Base-by-base conservation (phyloP, 768 basidiomycete genomes). In the Suillus discolor region DNA sequence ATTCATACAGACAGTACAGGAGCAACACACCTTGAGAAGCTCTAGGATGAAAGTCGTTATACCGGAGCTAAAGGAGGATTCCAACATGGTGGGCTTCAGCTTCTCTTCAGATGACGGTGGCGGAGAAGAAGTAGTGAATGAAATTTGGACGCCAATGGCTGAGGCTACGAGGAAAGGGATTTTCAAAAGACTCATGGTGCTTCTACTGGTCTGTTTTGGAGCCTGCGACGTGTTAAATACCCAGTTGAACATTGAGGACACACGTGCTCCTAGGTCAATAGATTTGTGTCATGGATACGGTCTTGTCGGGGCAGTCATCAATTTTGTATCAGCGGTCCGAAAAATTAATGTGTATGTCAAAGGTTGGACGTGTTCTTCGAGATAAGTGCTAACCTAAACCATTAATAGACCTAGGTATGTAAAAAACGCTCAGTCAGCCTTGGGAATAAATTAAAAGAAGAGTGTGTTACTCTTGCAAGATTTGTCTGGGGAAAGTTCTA, bases 141-240 rank as follows among this genome's bases (percentile, higher is more conserved):
- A 67, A 25, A 66, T n/a, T 20, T 73, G 73, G 64, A 74, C 73
- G 51, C 74, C 70, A 67, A 70, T 71, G 8, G 72, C 23, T 13
- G 73, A 73, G 2, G 68, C 63, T 28, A 73, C 36, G 45, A 74
- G 69, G n/a, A 76, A 66, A 18, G 70, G 42, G 20, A 63, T n/a
- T 42, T 76, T 74, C 55, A 64, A 41, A 36, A 71, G 36, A 8
- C 67, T 63, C 73, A 76, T 51, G 23, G 12, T 49, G 6, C 13
- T 49, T n/a, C 20, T 11, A 20, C 20, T 45, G 44, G 44, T 38
- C 36, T 38, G 49, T 15, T 15, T 47, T 25, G 23, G 49, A 51
- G 6, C 13, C 25, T 25, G 23, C 13, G 23, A 51, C n/a, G 6
- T 51, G 3, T 51, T 51, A 51, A 25, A 51, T 51, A 51, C 49